Evolutionary conservation across 108 stramenopile species (phyloP), one percentile per base, ranked within the genome.

Genomic region (Discostella stelligeroides): DNA sequence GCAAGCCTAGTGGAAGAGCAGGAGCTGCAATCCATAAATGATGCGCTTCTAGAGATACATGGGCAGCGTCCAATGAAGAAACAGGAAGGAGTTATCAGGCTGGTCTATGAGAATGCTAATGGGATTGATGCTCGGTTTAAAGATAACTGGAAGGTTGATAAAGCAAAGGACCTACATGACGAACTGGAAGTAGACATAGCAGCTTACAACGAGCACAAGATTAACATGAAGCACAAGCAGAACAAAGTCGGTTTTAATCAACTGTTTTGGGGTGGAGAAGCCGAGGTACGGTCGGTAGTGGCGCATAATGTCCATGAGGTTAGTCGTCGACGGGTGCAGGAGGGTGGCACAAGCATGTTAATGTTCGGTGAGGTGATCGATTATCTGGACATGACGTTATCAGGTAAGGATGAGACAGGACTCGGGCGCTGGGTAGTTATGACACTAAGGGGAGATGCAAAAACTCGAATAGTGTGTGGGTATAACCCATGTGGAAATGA

Each of bases 151-250:
- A 47, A 47, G 46, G 46, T 47, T 3, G 3, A 47, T 3, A 47
- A 47, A 18, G 46, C 46, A 47, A 4, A 9, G 46, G 46, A 47
- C 7, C 3, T 47, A 8, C 46, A 47, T 39, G 50, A 66, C 37
- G 37, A 66, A 11, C 37, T n/a, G n/a, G n/a, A n/a, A n/a, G n/a
- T n/a, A n/a, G n/a, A n/a, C n/a, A n/a, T n/a, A n/a, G n/a, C n/a
- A 23, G 49, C 34, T 0, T 21, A 34, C 4, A 66, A 38, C 38
- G 65, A 66, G 17, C 65, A 66, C 34, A 51, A 49, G 11, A 20
- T 53, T 6, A 66, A 66, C 21, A 7, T 66, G 46, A 3, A 47
- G 6, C 46, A 47, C 46, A 47, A 9, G 9, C 15, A 18, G 46
- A 47, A 47, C 18, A 28, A n/a, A 4, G 50, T 50, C 14, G 50